Base-by-base conservation (phyloP, 768 basidiomycete genomes). In the Rhodotorula diobovata region DNA sequence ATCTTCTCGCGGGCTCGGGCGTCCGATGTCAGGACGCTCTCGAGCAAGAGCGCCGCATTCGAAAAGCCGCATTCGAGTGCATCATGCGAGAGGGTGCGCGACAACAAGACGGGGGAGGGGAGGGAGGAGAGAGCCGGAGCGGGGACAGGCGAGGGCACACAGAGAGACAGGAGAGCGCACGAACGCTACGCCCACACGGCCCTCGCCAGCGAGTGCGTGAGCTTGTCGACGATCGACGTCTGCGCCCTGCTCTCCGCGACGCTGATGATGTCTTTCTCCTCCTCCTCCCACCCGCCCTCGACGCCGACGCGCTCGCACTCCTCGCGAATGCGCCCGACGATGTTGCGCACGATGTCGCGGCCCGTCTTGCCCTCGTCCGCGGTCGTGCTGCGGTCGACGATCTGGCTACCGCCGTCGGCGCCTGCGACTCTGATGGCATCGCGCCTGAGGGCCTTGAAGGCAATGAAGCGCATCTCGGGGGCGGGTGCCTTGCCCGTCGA, bases 141-240 rank as follows among this genome's bases (percentile, higher is more conserved):
- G n/a, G n/a, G n/a, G n/a, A n/a, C n/a, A n/a, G n/a, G n/a, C n/a
- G n/a, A n/a, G n/a, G n/a, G n/a, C n/a, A n/a, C n/a, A n/a, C n/a
- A n/a, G n/a, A n/a, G n/a, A n/a, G n/a, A n/a, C n/a, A n/a, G n/a
- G n/a, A n/a, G n/a, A n/a, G n/a, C n/a, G n/a, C n/a, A n/a, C n/a
- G 41, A 5, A 18, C 6, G 4, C 23, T 25, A 85, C 86, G 67
- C 86, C 92, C 80, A 89, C 85, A 73, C 56, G 1, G 66, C 57
- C 11, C 46, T 20, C 23, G 67, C 60, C 10, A 73, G 25, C 4
- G 50, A 50, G 28, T 56, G 50, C 35, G 50, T 51, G 15, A 67
- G 34, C 46, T 51, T 63, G 39, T 73, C 72, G 9, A 70, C 56
- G 25, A 74, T n/a, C 4, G 32, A 46, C 34, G 73, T 74, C 45